A percentile compares a stretch with the other conserved stretches of the same genome.
phyloP scores from a whole-genome alignment of 2,329 filamentous ascomycete species.

The Elsinoe fawcettii region DNA sequence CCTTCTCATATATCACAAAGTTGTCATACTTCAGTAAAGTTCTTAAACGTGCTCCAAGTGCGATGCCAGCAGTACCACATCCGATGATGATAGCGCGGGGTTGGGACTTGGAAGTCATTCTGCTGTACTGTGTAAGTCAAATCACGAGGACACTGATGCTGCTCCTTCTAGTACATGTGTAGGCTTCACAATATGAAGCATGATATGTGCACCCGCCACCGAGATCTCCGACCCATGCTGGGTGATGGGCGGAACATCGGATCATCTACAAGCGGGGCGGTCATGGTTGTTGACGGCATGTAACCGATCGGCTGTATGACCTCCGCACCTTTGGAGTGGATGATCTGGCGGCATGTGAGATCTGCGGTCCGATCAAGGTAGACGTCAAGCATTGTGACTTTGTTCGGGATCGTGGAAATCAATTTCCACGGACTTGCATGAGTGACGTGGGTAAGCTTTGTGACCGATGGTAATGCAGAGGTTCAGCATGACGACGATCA shows the following conservation, averaged over 20 bases:
- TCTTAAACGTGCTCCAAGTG: constrained; percentile 4
- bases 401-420: too few species aligned
- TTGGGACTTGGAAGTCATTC: not conserved
- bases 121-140: not conserved
- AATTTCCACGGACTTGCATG: too few species aligned
- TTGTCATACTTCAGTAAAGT: not conserved
- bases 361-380: too few species aligned
- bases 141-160: too few species aligned
- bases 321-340: not conserved
- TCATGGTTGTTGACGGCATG: not conserved
- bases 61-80: constrained; percentile 12
- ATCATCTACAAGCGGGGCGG: not conserved
- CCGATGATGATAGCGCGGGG: constrained; percentile 15
- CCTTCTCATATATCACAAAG: constrained; percentile 13
- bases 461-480: too few species aligned
- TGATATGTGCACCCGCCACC: not conserved
- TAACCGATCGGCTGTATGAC: not conserved
- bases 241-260: not conserved
- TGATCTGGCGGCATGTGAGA: too few species aligned
- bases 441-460: too few species aligned
- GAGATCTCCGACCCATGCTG: not conserved
- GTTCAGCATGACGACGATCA: too few species aligned
- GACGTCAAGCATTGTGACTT: too few species aligned
- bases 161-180: too few species aligned
- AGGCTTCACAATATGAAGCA: not conserved